Evolutionary conservation across 768 basidiomycete species (phyloP), one percentile per base, ranked within the genome.

Genomic region (Heimioporus sp.): DNA sequence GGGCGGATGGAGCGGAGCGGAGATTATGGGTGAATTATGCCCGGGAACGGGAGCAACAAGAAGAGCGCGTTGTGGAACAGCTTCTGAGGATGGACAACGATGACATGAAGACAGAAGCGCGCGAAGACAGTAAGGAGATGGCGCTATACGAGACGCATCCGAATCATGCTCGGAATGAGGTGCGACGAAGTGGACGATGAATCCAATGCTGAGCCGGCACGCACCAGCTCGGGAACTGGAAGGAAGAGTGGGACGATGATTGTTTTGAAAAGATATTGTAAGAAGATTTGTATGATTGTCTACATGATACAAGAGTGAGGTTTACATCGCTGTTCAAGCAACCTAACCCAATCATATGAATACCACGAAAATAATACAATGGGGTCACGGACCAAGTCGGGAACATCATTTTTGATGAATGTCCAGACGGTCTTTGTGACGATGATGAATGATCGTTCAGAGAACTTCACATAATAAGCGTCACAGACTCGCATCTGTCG

Each of bases 1-100:
- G 56, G 35, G 64, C 66, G 13, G 64, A 43, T 68, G 64, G 58
- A 70, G n/a, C n/a, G n/a, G n/a, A 60, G 32, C 58, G 55, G 24
- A 28, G 24, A 7, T 28, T 24, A 10, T 51, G 48, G n/a, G 51
- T 48, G 15, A 54, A 49, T 30, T 45, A 19, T 17, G 36, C 10
- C 30, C 10, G 12, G 8, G 5, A 17, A 13, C 34, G 15, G 10
- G 12, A 35, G 15, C 43, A 30, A 8, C 17, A 20, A 5, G 38
- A 39, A 19, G 46, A 13, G 15, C 48, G 53, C 3, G 53, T 21
- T 20, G 49, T 57, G 17, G 65, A 53, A 10, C 42, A 52, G 16
- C 43, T 52, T 3, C 51, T 55, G 13, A n/a, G n/a, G 39, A 37
- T 24, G 0, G 13, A 10, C 0, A 28, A 43, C 3, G 6, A 19